phyloP scores from a whole-genome alignment of 179 eudicot genomes.

The Vitellaria paradoxa region DNA sequence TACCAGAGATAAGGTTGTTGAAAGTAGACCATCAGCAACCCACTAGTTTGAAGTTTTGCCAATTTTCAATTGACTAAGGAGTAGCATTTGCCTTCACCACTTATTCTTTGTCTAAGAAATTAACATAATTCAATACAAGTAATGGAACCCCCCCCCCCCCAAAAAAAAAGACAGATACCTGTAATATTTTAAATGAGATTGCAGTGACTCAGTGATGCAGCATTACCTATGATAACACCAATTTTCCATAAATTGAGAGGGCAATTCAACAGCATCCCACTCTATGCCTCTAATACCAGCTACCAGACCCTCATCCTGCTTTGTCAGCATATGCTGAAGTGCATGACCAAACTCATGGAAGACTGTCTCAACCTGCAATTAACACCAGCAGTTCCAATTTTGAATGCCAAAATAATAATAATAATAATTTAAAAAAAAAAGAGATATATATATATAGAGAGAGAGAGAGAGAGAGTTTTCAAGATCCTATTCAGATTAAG shows the following conservation, averaged over 20 bases:
- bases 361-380: constrained; percentile 89
- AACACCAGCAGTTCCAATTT: not conserved
- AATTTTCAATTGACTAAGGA: not conserved
- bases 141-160: too few relatives aligned
- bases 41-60: not conserved
- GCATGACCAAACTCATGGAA: constrained; percentile 99
- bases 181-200: not conserved
- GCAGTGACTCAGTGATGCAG: not conserved
- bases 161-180: not conserved
- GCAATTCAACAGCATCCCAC: constrained; percentile 99
- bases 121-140: not conserved
- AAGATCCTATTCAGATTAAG: not conserved
- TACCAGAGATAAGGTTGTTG: not conserved
- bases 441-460: too few relatives aligned
- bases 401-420: too few relatives aligned
- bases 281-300: constrained; percentile 96
- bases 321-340: constrained; percentile 99
- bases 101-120: constrained; percentile 4
- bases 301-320: constrained; percentile 96
- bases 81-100: not conserved
- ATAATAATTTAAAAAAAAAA: too few relatives aligned
- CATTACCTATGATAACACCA: constrained; percentile 97
- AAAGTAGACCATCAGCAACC: not conserved
- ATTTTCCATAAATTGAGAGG: constrained; percentile 99
- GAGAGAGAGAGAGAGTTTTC: not conserved